Evolutionary conservation across 1,139 yeast genomes (phyloP), one percentile per base, ranked within the genome.

Genomic region (Spathaspora sp.): DNA sequence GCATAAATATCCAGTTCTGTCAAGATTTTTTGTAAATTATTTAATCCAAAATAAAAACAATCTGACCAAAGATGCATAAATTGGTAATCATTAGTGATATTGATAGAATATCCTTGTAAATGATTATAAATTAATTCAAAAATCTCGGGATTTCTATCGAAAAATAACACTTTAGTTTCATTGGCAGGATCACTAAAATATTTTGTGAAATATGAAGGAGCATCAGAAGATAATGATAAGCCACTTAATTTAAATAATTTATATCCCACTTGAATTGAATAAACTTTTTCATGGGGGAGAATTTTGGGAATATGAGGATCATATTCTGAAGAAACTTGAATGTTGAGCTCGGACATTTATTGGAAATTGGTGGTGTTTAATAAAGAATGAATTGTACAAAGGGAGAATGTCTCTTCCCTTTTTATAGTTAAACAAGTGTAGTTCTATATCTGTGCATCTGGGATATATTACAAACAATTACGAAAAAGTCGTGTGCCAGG

Each of bases 161-260:
- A 80, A 56, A 81, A 82, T n/a, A 89, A 62, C 0, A 75, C 70
- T 40, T 78, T 78, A 18, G 69, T 73, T 17, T 58, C 60, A 54
- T 74, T 75, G 2, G 56, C 71, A 31, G 61, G 58, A 15, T 63
- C 56, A 2, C 48, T 43, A 52, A 82, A 82, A 61, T 63, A 81
- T 17, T 66, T 60, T 13, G 86, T 80, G 60, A 82, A 82, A 57
- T 80, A 81, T 2, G 86, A 81, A 2, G 87, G 86, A 2, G 80
- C 84, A 65, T 89, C 97, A 1, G 89, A 87, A 20, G 91, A 86
- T 38, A 90, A 64, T 4, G 96, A 89, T 1, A 93, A 90, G 1
- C 97, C 97, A 59, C 93, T 84, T 27, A 81, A 52, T 33, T 73
- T 68, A 60, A 81, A 86, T 33, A 78, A 54, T 51, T 75, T 74